Percentiles rank a stretch among this genome's conserved stretches.
phyloP scores from a whole-genome alignment of 495 filamentous ascomycete species.

The Bacidia gigantensis region DNA sequence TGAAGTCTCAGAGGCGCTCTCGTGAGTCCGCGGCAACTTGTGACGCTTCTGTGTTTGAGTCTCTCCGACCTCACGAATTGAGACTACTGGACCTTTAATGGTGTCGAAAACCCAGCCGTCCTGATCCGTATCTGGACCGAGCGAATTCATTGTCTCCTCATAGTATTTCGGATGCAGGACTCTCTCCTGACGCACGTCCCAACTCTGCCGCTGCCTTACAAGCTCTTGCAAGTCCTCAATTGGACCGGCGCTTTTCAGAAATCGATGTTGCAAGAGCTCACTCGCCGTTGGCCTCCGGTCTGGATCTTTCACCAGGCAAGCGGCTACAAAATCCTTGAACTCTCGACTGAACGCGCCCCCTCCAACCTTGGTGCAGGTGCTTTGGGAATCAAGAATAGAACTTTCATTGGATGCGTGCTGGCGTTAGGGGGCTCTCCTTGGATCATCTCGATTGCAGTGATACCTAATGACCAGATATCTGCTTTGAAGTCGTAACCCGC shows the following conservation, averaged over 20 bases:
- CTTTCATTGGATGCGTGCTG: slow-evolving; percentile 92
- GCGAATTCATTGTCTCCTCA: slow-evolving; percentile 75
- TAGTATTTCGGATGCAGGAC: slow-evolving; percentile 62
- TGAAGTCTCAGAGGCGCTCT: slow-evolving; percentile 19
- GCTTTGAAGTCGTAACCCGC: slow-evolving; percentile 94
- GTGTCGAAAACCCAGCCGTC: slow-evolving; percentile 99
- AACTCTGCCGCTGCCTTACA: slow-evolving; percentile 70
- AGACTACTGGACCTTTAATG: slow-evolving; percentile 50
- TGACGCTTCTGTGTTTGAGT: slow-evolving; percentile 22
- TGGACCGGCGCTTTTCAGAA: slow-evolving; percentile 73
- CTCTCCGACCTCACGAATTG: slow-evolving; percentile 27
- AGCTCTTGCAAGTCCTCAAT: slow-evolving; percentile 76
- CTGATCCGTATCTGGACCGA: slow-evolving; percentile 50
- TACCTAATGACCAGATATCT: slow-evolving; percentile 95
- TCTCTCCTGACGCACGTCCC: slow-evolving; percentile 49
- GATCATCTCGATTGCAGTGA: slow-evolving; percentile 88
- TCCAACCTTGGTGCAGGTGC: slow-evolving; percentile 68
- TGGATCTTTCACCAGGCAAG: slow-evolving; percentile 83
- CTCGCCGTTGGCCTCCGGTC: slow-evolving; percentile 71
- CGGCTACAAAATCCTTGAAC: slow-evolving; percentile 85
- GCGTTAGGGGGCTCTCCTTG: slow-evolving; percentile 88
- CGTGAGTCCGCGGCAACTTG: slow-evolving; percentile 3
- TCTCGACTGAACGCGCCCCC: slow-evolving; percentile 72
- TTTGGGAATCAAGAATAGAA: slow-evolving; percentile 94
- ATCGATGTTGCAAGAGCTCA: slow-evolving; percentile 81